These are phyloP conservation scores for Cutaneotrichosporon cavernicola DNA, from an alignment of 1,284 basidiomycete genomes.

Conservation along the genomic window DNA sequence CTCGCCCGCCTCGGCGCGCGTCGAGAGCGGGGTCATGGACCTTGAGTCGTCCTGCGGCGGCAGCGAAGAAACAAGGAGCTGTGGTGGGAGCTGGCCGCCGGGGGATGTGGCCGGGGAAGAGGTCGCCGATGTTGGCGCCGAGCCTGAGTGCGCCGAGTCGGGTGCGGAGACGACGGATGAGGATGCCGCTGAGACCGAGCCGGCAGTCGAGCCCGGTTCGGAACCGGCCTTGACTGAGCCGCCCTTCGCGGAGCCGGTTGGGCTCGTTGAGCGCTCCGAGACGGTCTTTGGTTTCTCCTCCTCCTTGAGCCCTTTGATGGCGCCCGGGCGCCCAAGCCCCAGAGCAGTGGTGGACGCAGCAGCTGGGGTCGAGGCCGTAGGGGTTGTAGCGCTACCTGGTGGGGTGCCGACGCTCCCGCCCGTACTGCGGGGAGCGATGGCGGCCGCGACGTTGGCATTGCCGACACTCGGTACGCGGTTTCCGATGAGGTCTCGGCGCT, in stretches of 20 bases:
- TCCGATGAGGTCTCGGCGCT: constrained; percentile 44
- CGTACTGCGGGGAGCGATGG: neutral
- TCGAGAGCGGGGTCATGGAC: constrained; percentile 47
- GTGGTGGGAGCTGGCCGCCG: constrained; percentile 29
- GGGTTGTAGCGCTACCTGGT: constrained; percentile 4
- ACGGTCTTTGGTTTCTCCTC: neutral
- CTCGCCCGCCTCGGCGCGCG: constrained; percentile 47
- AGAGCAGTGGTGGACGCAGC: constrained; percentile 1
- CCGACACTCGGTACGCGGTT: constrained; percentile 42
- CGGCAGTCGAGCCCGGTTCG: constrained; percentile 22
- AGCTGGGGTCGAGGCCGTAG: constrained; percentile 7
- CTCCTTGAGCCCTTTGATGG: neutral
- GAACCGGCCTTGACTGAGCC: constrained; percentile 36
- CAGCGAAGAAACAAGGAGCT: constrained; percentile 35
- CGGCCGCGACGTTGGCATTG: constrained; percentile 7
- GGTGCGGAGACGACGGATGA: constrained; percentile 25
- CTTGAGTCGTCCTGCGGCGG: constrained; percentile 33
- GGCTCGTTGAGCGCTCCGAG: constrained; percentile 1
- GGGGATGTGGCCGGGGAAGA: constrained; percentile 36
- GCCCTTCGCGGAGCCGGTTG: constrained; percentile 32
- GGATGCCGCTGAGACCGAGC: constrained; percentile 13
- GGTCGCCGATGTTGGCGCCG: constrained; percentile 36
- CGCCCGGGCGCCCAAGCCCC: constrained; percentile 3
- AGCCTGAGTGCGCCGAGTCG: constrained; percentile 21
- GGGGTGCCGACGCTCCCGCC: constrained; percentile 8